Conservation (phyloP, 164 flowering plant genomes). For the Umbellularia californica region DNA sequence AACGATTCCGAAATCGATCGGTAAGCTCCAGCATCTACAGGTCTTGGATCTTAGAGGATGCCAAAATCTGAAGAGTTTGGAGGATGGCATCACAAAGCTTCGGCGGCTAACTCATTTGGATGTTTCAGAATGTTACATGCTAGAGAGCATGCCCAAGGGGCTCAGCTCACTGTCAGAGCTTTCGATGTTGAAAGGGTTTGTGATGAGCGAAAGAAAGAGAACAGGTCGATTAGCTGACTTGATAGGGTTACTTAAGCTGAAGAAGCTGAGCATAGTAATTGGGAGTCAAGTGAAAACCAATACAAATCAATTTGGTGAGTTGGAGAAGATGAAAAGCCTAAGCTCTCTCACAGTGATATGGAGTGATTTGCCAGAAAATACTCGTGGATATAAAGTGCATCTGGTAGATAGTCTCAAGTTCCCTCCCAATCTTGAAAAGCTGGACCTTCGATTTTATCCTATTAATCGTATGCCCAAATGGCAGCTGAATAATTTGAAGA, state of each 20-base stretch:
- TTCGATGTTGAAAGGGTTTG: slow-evolving; percentile 47
- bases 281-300: slow-evolving; percentile 2
- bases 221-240: slow-evolving; percentile 24
- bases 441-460: slow-evolving; percentile 36
- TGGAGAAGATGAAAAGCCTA: slow-evolving; percentile 8
- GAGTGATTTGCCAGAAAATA: slow-evolving; percentile 8
- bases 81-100: slow-evolving; percentile 14
- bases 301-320: background rate
- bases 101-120: slow-evolving; percentile 39
- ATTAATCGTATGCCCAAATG: slow-evolving; percentile 7
- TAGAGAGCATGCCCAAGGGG: slow-evolving; percentile 34
- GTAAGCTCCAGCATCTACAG: slow-evolving; percentile 16
- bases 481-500: slow-evolving; percentile 18
- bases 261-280: slow-evolving; percentile 28
- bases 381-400: background rate
- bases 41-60: slow-evolving; percentile 43
- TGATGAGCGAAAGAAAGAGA: slow-evolving; percentile 8
- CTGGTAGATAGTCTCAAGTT: background rate
- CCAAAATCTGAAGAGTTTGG: slow-evolving; percentile 30
- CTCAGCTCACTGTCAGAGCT: slow-evolving; percentile 23
- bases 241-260: slow-evolving; percentile 15
- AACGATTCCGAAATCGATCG: slow-evolving; percentile 23
- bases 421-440: slow-evolving; percentile 22
- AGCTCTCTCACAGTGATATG: slow-evolving; percentile 24
- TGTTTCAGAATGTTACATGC: slow-evolving; percentile 38